A percentile compares a stretch with the other conserved stretches of the same genome.
These are phyloP conservation scores for Myxozyma monticola DNA, from an alignment of 805 yeast species.

Conservation along the genomic window DNA sequence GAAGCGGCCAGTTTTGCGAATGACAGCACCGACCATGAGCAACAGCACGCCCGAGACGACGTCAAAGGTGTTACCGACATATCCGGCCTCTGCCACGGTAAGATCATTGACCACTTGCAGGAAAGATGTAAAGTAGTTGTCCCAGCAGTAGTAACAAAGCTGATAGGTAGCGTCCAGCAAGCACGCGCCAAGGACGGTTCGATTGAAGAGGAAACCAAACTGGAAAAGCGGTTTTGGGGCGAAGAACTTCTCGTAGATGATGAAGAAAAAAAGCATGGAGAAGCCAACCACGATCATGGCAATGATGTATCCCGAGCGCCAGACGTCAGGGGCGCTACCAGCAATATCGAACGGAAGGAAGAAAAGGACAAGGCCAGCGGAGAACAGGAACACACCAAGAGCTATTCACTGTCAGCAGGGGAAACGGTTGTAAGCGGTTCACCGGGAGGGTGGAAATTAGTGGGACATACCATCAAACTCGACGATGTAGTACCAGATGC, in stretches of 20 bases:
- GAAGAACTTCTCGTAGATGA: constrained; percentile 52
- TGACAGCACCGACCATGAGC: not conserved
- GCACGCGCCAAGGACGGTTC: constrained; percentile 65
- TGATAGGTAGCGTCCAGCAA: constrained; percentile 49
- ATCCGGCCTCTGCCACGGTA: not conserved
- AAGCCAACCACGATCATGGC: constrained; percentile 50
- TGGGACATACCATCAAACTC: too few species aligned
- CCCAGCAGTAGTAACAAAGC: constrained; percentile 39
- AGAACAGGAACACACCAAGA: constrained; percentile 41
- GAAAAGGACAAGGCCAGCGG: constrained; percentile 41
- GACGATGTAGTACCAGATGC: not conserved
- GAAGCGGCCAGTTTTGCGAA: not conserved
- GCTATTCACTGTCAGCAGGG: too few species aligned
- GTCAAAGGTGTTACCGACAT: not conserved
- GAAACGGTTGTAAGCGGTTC: too few species aligned
- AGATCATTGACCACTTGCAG: not conserved
- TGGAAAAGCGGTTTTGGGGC: constrained; percentile 63
- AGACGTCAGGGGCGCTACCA: constrained; percentile 33
- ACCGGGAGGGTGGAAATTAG: too few species aligned
- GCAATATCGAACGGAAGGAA: constrained; percentile 40
- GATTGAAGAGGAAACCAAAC: constrained; percentile 52
- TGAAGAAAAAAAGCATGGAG: constrained; percentile 48
- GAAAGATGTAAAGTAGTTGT: not conserved
- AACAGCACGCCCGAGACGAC: constrained; percentile 43
- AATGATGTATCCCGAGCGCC: constrained; percentile 41